Percentiles rank a stretch among this genome's conserved stretches.
phyloP scores from a whole-genome alignment of 108 stramenopile species.

The Chaetoceros muelleri region DNA sequence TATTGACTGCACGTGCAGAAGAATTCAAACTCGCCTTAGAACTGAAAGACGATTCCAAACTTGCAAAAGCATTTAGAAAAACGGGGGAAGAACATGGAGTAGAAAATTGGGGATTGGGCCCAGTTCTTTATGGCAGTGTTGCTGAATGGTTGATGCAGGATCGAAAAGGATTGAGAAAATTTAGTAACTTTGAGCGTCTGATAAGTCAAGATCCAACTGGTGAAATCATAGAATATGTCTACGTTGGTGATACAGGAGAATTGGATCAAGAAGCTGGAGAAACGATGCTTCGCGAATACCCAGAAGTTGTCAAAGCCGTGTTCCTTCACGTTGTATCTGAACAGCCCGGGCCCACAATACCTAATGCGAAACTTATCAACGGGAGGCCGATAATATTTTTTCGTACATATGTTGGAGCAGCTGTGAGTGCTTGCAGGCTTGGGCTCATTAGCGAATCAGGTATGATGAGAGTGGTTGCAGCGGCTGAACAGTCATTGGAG shows the following conservation, averaged over 20 bases:
- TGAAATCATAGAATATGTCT: conserved; percentile 71
- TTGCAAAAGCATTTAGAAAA: conserved; percentile 59
- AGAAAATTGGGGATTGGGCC: conserved; percentile 82
- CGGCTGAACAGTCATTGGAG: conserved; percentile 34
- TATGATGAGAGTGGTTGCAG: conserved; percentile 61
- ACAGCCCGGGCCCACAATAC: conserved; percentile 32
- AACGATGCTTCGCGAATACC: conserved; percentile 82
- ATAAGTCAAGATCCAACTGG: conserved; percentile 79
- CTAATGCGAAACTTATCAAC: conserved; percentile 67
- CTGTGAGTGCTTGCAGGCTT: conserved; percentile 60
- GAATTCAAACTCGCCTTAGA: conserved; percentile 92
- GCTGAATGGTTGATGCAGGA: conserved; percentile 90
- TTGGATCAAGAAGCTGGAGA: conserved; percentile 87
- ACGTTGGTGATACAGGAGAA: conserved; percentile 93
- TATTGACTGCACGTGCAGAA: conserved; percentile 88
- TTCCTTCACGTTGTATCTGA: conserved; percentile 84
- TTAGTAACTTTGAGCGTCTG: conserved; percentile 79
- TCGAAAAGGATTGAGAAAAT: conserved; percentile 83
- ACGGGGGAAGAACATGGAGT: conserved; percentile 65
- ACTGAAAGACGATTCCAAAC: conserved; percentile 69
- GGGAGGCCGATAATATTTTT: conserved; percentile 87
- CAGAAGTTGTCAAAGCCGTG: conserved; percentile 82
- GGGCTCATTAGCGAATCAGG: conserved; percentile 76
- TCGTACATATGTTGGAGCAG: conserved; percentile 91
- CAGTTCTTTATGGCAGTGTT: conserved; percentile 90